Conservation (phyloP, 2,329 filamentous ascomycete species). For the Neonectria sp. region DNA sequence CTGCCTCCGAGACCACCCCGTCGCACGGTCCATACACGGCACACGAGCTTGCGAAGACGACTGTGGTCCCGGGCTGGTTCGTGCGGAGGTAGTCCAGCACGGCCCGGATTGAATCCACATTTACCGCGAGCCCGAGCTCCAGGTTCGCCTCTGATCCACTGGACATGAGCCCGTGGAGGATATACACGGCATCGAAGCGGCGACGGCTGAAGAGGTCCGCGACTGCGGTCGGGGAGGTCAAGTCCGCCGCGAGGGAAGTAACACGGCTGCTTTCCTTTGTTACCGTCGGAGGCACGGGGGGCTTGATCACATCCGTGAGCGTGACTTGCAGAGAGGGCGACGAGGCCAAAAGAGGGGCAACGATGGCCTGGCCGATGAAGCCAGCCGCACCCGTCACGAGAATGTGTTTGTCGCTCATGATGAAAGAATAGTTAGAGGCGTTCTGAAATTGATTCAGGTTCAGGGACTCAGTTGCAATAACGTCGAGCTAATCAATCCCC, state of each 20-base stretch:
- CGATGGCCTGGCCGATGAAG: slow-evolving; percentile 75
- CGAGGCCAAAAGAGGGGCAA: slow-evolving; percentile 66
- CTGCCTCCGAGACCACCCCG: slow-evolving; percentile 35
- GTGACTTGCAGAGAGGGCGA: slow-evolving; percentile 59
- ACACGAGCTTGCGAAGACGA: slow-evolving; percentile 72
- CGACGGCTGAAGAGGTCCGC: slow-evolving; percentile 48
- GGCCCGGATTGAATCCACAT: slow-evolving; percentile 69
- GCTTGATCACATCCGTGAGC: slow-evolving; percentile 70
- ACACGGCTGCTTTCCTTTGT: slow-evolving; percentile 50
- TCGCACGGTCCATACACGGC: slow-evolving; percentile 68
- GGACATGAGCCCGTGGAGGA: slow-evolving; percentile 77
- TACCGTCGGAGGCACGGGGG: slow-evolving; percentile 60
- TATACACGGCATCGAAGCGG: slow-evolving; percentile 64
- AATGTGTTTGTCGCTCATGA: slow-evolving; percentile 53
- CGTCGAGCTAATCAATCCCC: slow-evolving; percentile 6
- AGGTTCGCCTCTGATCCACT: slow-evolving; percentile 72
- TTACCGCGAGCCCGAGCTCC: slow-evolving; percentile 68
- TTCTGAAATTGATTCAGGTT: slow-evolving; percentile 15
- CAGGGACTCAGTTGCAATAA: slow-evolving; percentile 10
- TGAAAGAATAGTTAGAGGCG: neutral
- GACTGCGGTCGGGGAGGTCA: slow-evolving; percentile 40
- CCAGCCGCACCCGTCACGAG: slow-evolving; percentile 76
- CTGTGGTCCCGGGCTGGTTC: slow-evolving; percentile 62
- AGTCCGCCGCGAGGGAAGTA: slow-evolving; percentile 45
- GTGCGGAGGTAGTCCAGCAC: slow-evolving; percentile 67